Base-by-base conservation (phyloP, 257 asterid genomes). In the Asclepias syriaca region DNA sequence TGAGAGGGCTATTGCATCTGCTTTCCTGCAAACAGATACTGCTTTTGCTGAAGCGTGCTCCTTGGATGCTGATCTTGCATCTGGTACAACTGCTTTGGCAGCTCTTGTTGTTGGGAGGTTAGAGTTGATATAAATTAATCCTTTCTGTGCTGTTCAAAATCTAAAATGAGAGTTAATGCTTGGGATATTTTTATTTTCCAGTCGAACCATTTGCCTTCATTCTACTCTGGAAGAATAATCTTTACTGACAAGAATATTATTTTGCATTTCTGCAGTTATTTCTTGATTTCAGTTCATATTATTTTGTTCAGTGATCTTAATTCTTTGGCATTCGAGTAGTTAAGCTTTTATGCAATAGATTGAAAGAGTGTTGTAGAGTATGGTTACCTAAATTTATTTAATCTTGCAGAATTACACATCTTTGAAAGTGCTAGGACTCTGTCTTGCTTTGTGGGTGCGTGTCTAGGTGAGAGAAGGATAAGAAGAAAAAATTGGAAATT, bases 71-170 rank as follows among this genome's bases (percentile, higher is more conserved):
- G 95, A 82, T 84, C 95, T 91, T 83, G 97, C 98, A 75, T 94
- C 98, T 73, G 98, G 98, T 68, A 94, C 98, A 85, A 94, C 98
- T 79, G 99, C 97, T 57, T 79, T 95, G 87, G 90, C 95, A 37
- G 96, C 97, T 80, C 75, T 95, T 78, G 83, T 95, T 55, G 75
- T 85, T 70, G 97, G 96, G 83, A 91, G 99, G 98, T 95, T 68
- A 71, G 76, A 72, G 40, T 71, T 74, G 49, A 54, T 54, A 22
- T 59, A 39, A 14, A 22, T 70, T 46, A 10, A 37, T 70, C 34
- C 8, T 29, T 55, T 19, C 27, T 46, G 19, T 15, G 43, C 68
- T 16, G 68, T 64, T 19, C 15, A 37, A 6, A 61, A 15, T 32
- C 66, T 15, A 2, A 34, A 63, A 18, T 19, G 8, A 27, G 39